Evolutionary conservation across 108 stramenopile genomes (phyloP).

Genomic region (Fragilaria radians): DNA sequence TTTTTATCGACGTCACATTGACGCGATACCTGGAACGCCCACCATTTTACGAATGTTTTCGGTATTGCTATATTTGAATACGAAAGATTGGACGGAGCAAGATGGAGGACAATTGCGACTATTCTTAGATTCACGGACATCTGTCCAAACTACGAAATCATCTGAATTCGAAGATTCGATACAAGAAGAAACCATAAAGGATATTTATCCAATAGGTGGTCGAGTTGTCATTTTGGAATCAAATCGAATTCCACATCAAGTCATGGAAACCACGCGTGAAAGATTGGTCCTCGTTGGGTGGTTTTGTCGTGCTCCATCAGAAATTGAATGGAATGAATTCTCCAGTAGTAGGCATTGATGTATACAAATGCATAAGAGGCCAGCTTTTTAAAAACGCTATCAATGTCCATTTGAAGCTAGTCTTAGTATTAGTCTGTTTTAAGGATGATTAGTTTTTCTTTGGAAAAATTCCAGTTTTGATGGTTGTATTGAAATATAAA

Average conservation of each 20-base stretch:
- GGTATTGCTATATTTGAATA: slow-evolving; percentile 62
- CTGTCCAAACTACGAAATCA: no score
- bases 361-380: no score
- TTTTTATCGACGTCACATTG: slow-evolving; percentile 68
- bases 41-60: slow-evolving; percentile 54
- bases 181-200: slow-evolving; percentile 40
- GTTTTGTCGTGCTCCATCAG: slow-evolving; percentile 15
- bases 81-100: slow-evolving; percentile 25
- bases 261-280: slow-evolving; percentile 56
- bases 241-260: slow-evolving; percentile 69
- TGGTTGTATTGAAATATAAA: no score
- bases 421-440: no score
- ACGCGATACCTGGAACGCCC: slow-evolving; percentile 64
- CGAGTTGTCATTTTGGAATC: slow-evolving; percentile 67
- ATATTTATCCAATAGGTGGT: slow-evolving; percentile 61
- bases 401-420: no score
- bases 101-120: slow-evolving; percentile 66
- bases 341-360: no score
- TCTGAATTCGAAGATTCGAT: no score
- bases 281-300: slow-evolving; percentile 73
- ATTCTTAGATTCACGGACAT: slow-evolving; percentile 59
- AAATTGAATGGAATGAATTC: background rate
- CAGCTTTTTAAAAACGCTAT: no score
- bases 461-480: no score
- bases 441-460: no score